These are phyloP conservation scores for Dendrothele bispora DNA, from an alignment of 768 basidiomycete genomes.

Conservation along the genomic window DNA sequence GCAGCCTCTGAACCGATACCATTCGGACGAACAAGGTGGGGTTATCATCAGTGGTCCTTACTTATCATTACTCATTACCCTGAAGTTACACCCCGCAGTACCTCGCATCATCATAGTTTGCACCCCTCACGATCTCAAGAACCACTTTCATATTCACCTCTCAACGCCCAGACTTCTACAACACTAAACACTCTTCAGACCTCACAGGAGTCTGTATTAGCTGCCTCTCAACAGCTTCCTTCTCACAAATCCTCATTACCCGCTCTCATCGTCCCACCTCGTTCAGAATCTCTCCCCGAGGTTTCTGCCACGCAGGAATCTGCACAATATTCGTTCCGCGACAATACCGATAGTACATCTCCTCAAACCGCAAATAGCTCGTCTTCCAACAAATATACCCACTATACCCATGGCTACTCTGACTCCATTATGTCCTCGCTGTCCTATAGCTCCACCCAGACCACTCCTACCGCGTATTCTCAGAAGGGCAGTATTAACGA, in stretches of 20 bases:
- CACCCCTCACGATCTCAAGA: slow-evolving; percentile 43
- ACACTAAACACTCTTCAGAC: slow-evolving; percentile 23
- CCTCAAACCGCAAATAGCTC: no score
- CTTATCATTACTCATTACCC: slow-evolving; percentile 3
- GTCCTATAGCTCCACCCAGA: slow-evolving; percentile 6
- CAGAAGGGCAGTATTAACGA: slow-evolving; percentile 40
- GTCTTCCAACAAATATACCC: slow-evolving; percentile 7
- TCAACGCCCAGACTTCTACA: slow-evolving; percentile 21
- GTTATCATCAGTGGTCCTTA: slow-evolving; percentile 8
- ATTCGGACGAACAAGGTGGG: slow-evolving; percentile 41
- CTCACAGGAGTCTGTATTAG: slow-evolving; percentile 19
- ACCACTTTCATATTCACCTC: slow-evolving; percentile 25
- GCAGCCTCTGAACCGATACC: slow-evolving; percentile 28
- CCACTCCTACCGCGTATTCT: slow-evolving; percentile 14
- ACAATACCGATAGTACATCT: not conserved
- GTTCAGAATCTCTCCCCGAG: slow-evolving; percentile 31
- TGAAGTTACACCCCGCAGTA: slow-evolving; percentile 28
- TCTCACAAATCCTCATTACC: slow-evolving; percentile 34
- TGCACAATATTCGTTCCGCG: slow-evolving; percentile 20
- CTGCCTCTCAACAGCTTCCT: slow-evolving; percentile 16
- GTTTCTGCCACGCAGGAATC: slow-evolving; percentile 33
- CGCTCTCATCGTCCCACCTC: slow-evolving; percentile 39
- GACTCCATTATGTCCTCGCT: slow-evolving; percentile 10
- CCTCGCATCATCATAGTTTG: slow-evolving; percentile 26
- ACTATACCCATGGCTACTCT: slow-evolving; percentile 9